Base-by-base conservation (phyloP, 768 basidiomycete species). In the Rossbeevera mucosa region DNA sequence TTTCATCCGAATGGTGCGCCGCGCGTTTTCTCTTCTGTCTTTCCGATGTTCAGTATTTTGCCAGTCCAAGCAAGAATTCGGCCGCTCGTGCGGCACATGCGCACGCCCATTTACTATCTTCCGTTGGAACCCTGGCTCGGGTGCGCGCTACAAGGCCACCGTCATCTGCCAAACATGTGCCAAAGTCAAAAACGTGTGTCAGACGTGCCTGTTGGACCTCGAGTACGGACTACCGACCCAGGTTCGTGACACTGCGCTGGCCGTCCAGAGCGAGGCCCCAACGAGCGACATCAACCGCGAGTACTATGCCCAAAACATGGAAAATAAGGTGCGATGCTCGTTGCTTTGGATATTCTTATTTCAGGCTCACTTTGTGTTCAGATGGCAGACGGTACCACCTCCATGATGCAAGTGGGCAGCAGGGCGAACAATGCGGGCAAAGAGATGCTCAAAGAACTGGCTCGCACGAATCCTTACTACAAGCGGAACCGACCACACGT, bases 31-130 rank as follows among this genome's bases (percentile, higher is more conserved):
- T 36, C 2, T 36, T 52, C 4, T 51, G 14, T 24, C 36, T 45
- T 46, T 25, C 12, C 24, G 45, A 38, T 18, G 18, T 24, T 59
- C 16, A 63, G 0, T 18, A 16, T 5, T 25, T 41, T 29, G 87
- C 87, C 86, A 97, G 95, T 92, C 91, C 6, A 98, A 97, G 72
- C 96, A 98, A 80, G 89, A 94, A 65, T 95, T 89, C 57, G 96
- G 94, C 4, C 80, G 88, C 24, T 93, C 93, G 48, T 99, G 96
- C 71, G 97, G 97, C 58, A 95, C 95, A 48, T 99, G 96, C 66
- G 93, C 94, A 3, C 81, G 96, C 21, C 96, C 92, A 2, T 95
- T 94, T 73, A 95, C 91, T 44, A 88, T 97, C 60, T 99, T 99
- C 74, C 88, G 93, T 36, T 99, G 96, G 96, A 95, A 97, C 64